A percentile compares a stretch with the other conserved stretches of the same genome.
These are phyloP conservation scores for Myochromella boudieri DNA, from an alignment of 768 basidiomycete species.

Conservation along the genomic window DNA sequence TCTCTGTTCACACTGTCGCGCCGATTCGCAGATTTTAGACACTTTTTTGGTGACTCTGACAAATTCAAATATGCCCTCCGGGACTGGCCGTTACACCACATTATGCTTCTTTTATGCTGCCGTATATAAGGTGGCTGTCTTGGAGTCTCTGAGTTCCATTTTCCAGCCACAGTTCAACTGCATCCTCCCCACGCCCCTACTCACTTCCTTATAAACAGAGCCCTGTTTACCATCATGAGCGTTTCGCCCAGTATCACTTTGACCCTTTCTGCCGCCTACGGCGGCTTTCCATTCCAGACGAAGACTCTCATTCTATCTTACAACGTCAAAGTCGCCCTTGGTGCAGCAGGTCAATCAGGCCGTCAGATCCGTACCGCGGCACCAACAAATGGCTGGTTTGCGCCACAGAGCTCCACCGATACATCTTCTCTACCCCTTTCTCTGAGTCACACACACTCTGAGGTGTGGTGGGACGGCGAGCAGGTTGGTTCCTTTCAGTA, in stretches of 20 bases:
- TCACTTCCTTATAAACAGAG: background rate
- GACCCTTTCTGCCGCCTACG: slow-evolving; percentile 30
- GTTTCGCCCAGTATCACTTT: slow-evolving; percentile 26
- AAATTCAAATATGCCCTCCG: too few species aligned
- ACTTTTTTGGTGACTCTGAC: too few species aligned
- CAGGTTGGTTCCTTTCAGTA: slow-evolving; percentile 28
- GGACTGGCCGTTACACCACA: slow-evolving; percentile 1
- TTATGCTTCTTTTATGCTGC: slow-evolving; percentile 7
- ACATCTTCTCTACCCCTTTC: slow-evolving; percentile 35
- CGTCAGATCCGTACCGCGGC: slow-evolving; percentile 22
- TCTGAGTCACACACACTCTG: slow-evolving; percentile 42
- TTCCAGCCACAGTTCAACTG: background rate
- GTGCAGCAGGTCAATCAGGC: slow-evolving; percentile 19
- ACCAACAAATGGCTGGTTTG: slow-evolving; percentile 43
- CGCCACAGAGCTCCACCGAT: slow-evolving; percentile 23
- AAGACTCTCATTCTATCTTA: slow-evolving; percentile 34
- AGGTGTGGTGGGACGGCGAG: slow-evolving; percentile 44
- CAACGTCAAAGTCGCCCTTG: slow-evolving; percentile 31
- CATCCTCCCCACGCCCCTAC: background rate
- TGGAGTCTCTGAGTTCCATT: background rate
- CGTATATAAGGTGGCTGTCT: slow-evolving; percentile 10
- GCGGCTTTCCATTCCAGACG: slow-evolving; percentile 35
- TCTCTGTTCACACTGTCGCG: background rate
- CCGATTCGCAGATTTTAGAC: too few species aligned
- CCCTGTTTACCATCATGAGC: slow-evolving; percentile 6